A percentile compares a stretch with the other conserved stretches of the same genome.
Conservation (phyloP, 2,329 filamentous ascomycete species). For the Fusarium circinatum region DNA sequence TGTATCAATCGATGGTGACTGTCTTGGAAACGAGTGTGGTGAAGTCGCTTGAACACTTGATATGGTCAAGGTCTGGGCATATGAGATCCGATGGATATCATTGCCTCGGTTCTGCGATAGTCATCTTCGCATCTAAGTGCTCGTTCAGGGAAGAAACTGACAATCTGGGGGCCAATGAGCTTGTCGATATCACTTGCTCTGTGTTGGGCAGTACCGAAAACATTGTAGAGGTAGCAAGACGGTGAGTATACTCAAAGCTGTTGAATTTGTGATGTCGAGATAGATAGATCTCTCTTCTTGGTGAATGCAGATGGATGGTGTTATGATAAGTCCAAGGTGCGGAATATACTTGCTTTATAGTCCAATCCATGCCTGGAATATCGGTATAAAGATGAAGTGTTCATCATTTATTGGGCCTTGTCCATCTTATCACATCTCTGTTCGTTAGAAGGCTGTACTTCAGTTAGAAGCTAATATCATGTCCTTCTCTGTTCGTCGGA, state of each 20-base stretch:
- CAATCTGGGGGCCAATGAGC: background rate
- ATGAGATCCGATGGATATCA: background rate
- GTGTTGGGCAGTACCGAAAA: background rate
- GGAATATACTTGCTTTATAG: background rate
- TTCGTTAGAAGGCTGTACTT: background rate
- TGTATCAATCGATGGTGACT: background rate
- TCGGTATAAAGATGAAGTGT: background rate
- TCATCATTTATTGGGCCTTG: background rate
- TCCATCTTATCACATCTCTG: background rate
- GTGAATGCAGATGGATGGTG: background rate
- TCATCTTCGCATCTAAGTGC: background rate
- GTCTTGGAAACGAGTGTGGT: background rate
- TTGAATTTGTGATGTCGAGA: background rate
- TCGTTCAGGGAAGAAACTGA: background rate
- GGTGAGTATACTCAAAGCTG: background rate
- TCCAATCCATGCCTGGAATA: too few species aligned
- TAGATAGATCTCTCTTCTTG: background rate
- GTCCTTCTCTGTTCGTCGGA: background rate
- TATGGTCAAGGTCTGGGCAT: background rate
- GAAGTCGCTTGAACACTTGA: background rate
- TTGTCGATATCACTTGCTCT: background rate
- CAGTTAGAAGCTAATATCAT: background rate
- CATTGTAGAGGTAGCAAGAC: background rate
- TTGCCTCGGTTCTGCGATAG: background rate
- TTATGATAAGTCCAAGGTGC: background rate